Evolutionary conservation across 2,329 filamentous ascomycete genomes (phyloP).

Genomic region (Penicillium nordicum): DNA sequence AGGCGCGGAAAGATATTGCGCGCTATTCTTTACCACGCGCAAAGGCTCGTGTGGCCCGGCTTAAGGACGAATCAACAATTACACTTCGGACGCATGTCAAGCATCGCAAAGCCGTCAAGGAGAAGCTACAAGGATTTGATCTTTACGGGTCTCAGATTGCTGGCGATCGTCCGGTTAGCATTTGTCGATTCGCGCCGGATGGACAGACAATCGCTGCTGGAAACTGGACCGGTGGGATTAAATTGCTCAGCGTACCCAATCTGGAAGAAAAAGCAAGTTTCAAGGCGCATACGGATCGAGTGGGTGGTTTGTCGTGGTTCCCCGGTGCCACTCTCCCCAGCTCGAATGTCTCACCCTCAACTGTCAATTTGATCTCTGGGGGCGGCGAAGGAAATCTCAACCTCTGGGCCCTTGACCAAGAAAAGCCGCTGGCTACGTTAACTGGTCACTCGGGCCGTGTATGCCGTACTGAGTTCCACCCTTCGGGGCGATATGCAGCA

Average conservation of each 20-base stretch:
- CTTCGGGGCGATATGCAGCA: slow-evolving; percentile 82
- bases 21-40: slow-evolving; percentile 79
- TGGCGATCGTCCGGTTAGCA: slow-evolving; percentile 84
- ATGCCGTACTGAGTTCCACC: slow-evolving; percentile 90
- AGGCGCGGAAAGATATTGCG: slow-evolving; percentile 75
- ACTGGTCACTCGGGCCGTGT: slow-evolving; percentile 82
- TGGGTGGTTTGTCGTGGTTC: slow-evolving; percentile 87
- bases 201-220: slow-evolving; percentile 81
- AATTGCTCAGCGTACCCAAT: slow-evolving; percentile 77
- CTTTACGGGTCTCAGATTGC: slow-evolving; percentile 91
- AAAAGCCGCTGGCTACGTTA: slow-evolving; percentile 78
- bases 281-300: slow-evolving; percentile 80
- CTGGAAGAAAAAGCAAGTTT: slow-evolving; percentile 72
- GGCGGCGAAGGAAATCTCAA: slow-evolving; percentile 85
- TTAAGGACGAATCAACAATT: slow-evolving; percentile 77
- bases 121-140: slow-evolving; percentile 76
- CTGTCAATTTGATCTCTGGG: slow-evolving; percentile 83
- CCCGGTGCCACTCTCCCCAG: slow-evolving; percentile 74
- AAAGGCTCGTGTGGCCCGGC: slow-evolving; percentile 69
- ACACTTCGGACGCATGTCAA: slow-evolving; percentile 86
- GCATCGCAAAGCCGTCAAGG: slow-evolving; percentile 84
- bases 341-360: slow-evolving; percentile 65
- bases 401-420: slow-evolving; percentile 83
- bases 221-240: slow-evolving; percentile 89
- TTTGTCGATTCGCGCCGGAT: slow-evolving; percentile 84